Conservation (phyloP, 2,329 filamentous ascomycete species). For the Colletotrichum sp. region DNA sequence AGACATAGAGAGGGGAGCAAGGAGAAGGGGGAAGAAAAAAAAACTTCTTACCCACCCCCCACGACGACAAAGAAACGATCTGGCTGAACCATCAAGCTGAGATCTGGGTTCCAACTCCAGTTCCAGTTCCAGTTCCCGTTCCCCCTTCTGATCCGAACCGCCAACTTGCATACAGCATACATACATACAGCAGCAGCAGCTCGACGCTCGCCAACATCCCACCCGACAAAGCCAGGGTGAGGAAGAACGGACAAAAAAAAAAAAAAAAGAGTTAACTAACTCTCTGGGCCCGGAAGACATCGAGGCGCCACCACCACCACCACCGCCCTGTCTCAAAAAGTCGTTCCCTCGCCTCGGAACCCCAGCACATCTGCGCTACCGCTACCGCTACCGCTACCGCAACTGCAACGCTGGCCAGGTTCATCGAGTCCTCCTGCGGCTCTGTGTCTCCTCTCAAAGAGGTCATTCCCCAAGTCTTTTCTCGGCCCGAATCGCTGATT, state of each 20-base stretch:
- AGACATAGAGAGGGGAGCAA: not conserved
- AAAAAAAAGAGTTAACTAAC: not conserved
- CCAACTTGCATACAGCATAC: not conserved
- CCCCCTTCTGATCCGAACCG: slow-evolving; percentile 2
- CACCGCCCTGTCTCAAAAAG: slow-evolving; percentile 12
- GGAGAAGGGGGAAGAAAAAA: not conserved
- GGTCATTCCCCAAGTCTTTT: slow-evolving; percentile 1
- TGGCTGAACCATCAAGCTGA: not conserved
- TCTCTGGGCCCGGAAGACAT: slow-evolving; percentile 1
- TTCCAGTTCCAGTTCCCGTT: not conserved
- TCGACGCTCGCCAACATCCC: not conserved
- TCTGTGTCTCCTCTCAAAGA: slow-evolving; percentile 1
- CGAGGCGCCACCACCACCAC: slow-evolving; percentile 8
- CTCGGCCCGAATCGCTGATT: slow-evolving; percentile 20
- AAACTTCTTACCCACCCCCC: slow-evolving; percentile 1
- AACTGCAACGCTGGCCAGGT: not conserved
- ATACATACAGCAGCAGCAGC: not conserved
- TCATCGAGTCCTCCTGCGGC: not conserved
- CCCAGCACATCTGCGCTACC: not conserved
- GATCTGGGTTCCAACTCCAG: not conserved
- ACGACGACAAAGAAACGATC: slow-evolving; percentile 7
- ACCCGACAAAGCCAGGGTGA: not conserved
- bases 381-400: not conserved
- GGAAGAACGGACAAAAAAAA: not conserved
- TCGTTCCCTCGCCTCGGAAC: slow-evolving; percentile 7